phyloP scores from a whole-genome alignment of 2,329 filamentous ascomycete genomes.

The Trichoderma sp. region DNA sequence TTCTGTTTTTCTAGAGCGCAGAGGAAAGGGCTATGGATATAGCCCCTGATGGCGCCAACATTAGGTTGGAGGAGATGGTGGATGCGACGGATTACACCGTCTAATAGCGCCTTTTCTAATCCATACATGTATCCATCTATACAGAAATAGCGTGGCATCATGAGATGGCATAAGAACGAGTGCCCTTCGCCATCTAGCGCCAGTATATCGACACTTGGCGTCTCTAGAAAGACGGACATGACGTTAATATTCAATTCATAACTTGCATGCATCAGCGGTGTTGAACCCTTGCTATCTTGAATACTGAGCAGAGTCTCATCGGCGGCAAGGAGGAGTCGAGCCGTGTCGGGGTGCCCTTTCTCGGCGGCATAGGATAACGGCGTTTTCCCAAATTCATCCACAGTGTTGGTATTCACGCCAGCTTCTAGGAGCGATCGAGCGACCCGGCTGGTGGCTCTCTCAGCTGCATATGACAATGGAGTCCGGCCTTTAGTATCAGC shows the following conservation, averaged over 20 bases:
- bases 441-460: not conserved
- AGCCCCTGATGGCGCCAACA: accelerated
- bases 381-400: accelerated
- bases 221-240: not conserved
- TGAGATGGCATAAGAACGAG: not conserved
- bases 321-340: not conserved
- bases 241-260: accelerated
- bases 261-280: not conserved
- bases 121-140: accelerated
- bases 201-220: not conserved
- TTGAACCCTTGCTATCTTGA: accelerated
- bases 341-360: not conserved
- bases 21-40: not conserved
- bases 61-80: not conserved
- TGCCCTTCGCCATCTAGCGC: accelerated
- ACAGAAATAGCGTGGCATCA: not conserved
- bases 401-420: not conserved
- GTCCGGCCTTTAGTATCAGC: accelerated
- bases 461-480: not conserved
- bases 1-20: not conserved
- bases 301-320: not conserved
- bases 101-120: not conserved
- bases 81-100: not conserved
- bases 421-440: not conserved
- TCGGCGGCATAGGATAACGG: accelerated